Evolutionary conservation across 2,329 filamentous ascomycete genomes (phyloP).

Genomic region (Corinectria fuckeliana): DNA sequence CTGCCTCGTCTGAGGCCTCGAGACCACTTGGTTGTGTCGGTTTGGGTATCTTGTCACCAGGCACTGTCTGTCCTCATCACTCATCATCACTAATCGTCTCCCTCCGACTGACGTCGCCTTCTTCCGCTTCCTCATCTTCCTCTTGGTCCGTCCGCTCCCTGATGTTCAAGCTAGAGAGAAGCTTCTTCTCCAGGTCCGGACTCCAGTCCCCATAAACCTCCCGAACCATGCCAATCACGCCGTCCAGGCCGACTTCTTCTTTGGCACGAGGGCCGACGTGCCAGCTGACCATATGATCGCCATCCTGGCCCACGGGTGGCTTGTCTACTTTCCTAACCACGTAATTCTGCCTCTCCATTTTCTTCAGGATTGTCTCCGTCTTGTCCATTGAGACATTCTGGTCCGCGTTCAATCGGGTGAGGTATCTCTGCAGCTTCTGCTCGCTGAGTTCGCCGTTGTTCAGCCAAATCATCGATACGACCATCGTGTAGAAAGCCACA

Average conservation of each 20-base stretch:
- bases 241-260: slow-evolving; percentile 80
- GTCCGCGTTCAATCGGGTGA: slow-evolving; percentile 77
- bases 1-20: background rate
- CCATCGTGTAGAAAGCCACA: slow-evolving; percentile 78
- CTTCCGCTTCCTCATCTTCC: slow-evolving; percentile 36
- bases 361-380: slow-evolving; percentile 76
- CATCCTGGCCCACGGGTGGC: slow-evolving; percentile 57
- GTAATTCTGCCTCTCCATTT: slow-evolving; percentile 84
- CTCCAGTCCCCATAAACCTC: slow-evolving; percentile 62
- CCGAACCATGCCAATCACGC: slow-evolving; percentile 74
- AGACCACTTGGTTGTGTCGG: background rate
- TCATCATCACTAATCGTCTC: slow-evolving; percentile 20
- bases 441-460: slow-evolving; percentile 78
- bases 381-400: slow-evolving; percentile 76
- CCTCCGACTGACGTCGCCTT: slow-evolving; percentile 21
- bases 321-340: slow-evolving; percentile 76
- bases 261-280: slow-evolving; percentile 84
- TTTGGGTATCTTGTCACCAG: slow-evolving; percentile 31
- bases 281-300: slow-evolving; percentile 81
- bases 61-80: slow-evolving; percentile 1
- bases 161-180: slow-evolving; percentile 68
- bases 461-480: slow-evolving; percentile 79
- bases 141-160: slow-evolving; percentile 32
- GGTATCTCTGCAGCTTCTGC: slow-evolving; percentile 76
- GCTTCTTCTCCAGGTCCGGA: slow-evolving; percentile 63